These are phyloP conservation scores for Oleoguttula mirabilis DNA, from an alignment of 495 filamentous ascomycete genomes.

Conservation along the genomic window DNA sequence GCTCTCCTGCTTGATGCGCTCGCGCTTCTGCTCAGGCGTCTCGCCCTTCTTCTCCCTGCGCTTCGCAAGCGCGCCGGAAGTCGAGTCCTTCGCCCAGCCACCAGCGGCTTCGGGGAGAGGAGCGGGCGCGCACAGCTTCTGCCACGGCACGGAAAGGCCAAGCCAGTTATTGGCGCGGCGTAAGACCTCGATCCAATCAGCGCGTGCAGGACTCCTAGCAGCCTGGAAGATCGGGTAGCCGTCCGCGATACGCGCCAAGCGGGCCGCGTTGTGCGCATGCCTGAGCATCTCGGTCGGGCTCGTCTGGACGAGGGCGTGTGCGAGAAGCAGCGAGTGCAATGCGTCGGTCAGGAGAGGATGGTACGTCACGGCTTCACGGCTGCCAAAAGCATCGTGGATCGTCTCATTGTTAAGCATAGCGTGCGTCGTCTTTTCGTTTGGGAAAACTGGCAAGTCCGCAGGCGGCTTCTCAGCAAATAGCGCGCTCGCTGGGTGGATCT, in stretches of 20 bases:
- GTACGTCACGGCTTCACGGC: constrained; percentile 59
- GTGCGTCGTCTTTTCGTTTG: constrained; percentile 11
- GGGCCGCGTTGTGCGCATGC: constrained; percentile 66
- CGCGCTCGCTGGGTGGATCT: constrained; percentile 29
- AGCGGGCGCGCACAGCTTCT: constrained; percentile 56
- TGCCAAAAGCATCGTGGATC: constrained; percentile 18
- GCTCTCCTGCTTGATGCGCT: constrained; percentile 49
- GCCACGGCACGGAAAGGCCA: constrained; percentile 50
- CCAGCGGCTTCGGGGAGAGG: constrained; percentile 39
- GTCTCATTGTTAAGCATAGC: constrained; percentile 19
- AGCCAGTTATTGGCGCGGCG: constrained; percentile 54
- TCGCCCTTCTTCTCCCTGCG: constrained; percentile 33
- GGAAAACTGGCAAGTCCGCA: constrained; percentile 28
- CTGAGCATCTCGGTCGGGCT: constrained; percentile 59
- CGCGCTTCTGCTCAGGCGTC: constrained; percentile 38
- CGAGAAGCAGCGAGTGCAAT: constrained; percentile 60
- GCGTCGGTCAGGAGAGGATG: constrained; percentile 67
- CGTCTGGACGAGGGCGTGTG: constrained; percentile 62
- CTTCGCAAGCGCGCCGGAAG: constrained; percentile 1
- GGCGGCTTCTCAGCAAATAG: constrained; percentile 31
- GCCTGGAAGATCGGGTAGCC: constrained; percentile 71
- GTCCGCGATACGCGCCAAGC: constrained; percentile 58
- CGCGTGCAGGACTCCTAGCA: constrained; percentile 55
- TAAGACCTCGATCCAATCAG: constrained; percentile 69
- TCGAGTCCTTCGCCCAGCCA: constrained; percentile 17